These are phyloP conservation scores for Moricandia arvensis DNA, from an alignment of 345 rosid genomes.

Conservation along the genomic window DNA sequence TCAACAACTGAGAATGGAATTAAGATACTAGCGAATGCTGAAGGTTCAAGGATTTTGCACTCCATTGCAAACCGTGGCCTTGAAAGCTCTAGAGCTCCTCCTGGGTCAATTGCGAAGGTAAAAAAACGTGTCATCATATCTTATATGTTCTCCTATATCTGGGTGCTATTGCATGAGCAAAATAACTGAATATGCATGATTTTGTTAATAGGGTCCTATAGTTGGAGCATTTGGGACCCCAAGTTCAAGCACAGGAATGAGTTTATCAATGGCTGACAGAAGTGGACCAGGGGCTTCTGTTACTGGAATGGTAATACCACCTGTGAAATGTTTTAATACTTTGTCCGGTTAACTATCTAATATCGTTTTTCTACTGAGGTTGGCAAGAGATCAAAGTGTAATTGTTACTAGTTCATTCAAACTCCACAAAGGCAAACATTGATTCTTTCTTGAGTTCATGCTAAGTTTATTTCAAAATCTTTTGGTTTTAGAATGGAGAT, in stretches of 20 bases:
- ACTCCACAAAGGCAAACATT: not conserved
- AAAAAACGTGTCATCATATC: conserved; percentile 5
- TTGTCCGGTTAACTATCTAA: not conserved
- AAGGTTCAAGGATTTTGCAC: conserved; percentile 59
- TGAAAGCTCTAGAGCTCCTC: conserved; percentile 52
- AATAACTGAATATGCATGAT: conserved; percentile 8
- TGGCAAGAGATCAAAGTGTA: conserved; percentile 5
- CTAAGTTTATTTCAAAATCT: conserved; percentile 12
- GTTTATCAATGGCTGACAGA: conserved; percentile 41
- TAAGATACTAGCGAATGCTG: conserved; percentile 59
- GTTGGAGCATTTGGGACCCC: conserved; percentile 41
- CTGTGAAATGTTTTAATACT: not conserved
- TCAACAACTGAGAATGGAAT: conserved; percentile 66
- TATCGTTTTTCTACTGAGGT: not conserved
- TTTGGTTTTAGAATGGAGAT: conserved; percentile 55
- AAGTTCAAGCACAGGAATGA: conserved; percentile 42
- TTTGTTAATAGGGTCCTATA: conserved; percentile 37
- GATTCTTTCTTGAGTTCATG: not conserved
- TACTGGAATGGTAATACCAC: conserved; percentile 44
- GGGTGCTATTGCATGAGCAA: not conserved
- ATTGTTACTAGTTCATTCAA: not conserved
- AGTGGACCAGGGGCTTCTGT: conserved; percentile 47
- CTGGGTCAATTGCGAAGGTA: conserved; percentile 47
- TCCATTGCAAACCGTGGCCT: conserved; percentile 45
- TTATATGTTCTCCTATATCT: not conserved